Conservation (phyloP, 495 filamentous ascomycete species). For the Aspergillus homomorphus region DNA sequence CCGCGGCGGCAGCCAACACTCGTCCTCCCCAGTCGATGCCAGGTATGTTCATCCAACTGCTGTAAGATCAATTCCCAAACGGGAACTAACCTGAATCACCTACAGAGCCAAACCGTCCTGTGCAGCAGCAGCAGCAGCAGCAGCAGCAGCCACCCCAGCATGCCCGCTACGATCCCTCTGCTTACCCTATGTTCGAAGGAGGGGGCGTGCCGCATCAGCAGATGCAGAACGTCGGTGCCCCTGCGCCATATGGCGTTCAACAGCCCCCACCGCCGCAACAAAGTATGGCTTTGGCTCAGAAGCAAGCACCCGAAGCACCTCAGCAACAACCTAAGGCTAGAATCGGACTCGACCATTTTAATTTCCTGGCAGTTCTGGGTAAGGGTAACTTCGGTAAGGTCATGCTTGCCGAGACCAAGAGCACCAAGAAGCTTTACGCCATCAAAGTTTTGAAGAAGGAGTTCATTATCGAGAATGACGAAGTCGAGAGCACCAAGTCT, state of each 20-base stretch:
- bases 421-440: constrained; percentile 84
- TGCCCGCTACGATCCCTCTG: constrained; percentile 68
- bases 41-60: constrained; percentile 27
- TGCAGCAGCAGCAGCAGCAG: constrained; percentile 32
- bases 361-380: constrained; percentile 96
- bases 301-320: constrained; percentile 40
- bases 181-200: constrained; percentile 62
- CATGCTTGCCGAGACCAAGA: constrained; percentile 98
- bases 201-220: constrained; percentile 33
- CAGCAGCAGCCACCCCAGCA: constrained; percentile 50
- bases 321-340: constrained; percentile 67
- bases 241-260: constrained; percentile 27
- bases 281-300: constrained; percentile 25
- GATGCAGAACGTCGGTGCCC: constrained; percentile 21
- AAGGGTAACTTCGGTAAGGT: constrained; percentile 99
- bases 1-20: constrained; percentile 35
- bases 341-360: constrained; percentile 97
- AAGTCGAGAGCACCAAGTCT: constrained; percentile 97
- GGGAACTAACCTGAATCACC: neutral
- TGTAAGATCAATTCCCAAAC: constrained; percentile 5
- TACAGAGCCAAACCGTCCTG: constrained; percentile 36
- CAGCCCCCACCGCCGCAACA: constrained; percentile 44
- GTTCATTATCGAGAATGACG: constrained; percentile 99
- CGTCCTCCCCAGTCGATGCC: constrained; percentile 32
- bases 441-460: constrained; percentile 99